Evolutionary conservation across 805 yeast species (phyloP), one percentile per base, ranked within the genome.

Genomic region (Ogataea zsoltii): DNA sequence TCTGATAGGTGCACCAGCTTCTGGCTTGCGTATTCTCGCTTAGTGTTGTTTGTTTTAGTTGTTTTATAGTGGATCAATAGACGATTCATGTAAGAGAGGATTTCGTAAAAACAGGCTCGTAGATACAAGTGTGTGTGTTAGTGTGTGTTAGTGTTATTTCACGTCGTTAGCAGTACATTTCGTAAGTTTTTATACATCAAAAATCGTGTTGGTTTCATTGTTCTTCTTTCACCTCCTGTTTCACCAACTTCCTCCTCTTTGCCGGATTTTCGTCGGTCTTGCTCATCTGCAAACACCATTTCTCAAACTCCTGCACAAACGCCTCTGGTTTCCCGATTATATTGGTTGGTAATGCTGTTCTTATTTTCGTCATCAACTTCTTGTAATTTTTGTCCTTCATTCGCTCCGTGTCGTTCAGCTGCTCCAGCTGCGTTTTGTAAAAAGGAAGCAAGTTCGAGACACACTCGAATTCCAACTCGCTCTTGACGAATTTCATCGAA

Each of bases 1-100:
- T 3, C 71, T 76, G 43, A 81, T 94, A 53, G 99, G 99, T 15
- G 89, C 92, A 13, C 88, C 94, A 15, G 94, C 96, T 10, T 85
- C 96, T 11, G 98, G 98, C 17, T 76, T 92, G 60, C 82, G 95
- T 52, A 74, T 79, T 16, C 46, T 62, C 45, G 60, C 56, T 21
- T 61, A 44, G 40, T 33, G 19, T 10, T 9, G n/a, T 25, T 13
- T 35, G n/a, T 14, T 31, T n/a, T 12, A 13, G 14, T 36, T 3
- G 21, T 9, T 15, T 17, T 31, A n/a, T 28, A 28, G 14, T 28
- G 13, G 28, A 7, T 25, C 11, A 7, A 7, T 7, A 7, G 11
- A 7, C 28, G 7, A 25, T 25, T 25, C 28, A 7, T 11, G 28
- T 25, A 7, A 7, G 7, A 7, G n/a, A n/a, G n/a, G n/a, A n/a